A percentile compares a stretch with the other conserved stretches of the same genome.
Conservation (phyloP, 1,139 yeast species). For the Pichia terricola region DNA sequence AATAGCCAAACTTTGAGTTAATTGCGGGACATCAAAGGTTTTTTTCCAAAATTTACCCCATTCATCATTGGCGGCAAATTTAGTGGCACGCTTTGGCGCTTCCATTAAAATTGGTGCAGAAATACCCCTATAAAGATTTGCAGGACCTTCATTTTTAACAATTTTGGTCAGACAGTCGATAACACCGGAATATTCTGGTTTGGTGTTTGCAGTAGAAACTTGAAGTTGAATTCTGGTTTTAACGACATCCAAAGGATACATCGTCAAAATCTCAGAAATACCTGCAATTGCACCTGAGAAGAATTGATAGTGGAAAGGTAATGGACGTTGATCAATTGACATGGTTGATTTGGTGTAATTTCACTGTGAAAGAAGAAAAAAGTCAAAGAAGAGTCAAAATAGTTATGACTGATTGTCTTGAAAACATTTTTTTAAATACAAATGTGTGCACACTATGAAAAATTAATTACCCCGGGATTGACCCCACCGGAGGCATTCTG, state of each 20-base stretch:
- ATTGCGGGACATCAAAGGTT: constrained; percentile 56
- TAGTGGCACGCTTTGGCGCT: constrained; percentile 98
- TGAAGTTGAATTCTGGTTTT: constrained; percentile 94
- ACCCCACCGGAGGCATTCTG: no score
- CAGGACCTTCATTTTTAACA: constrained; percentile 73
- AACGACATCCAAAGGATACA: constrained; percentile 97
- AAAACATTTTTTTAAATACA: no score
- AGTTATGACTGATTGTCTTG: no score
- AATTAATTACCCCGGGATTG: no score
- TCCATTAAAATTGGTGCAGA: constrained; percentile 96
- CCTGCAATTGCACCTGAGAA: constrained; percentile 96
- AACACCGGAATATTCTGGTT: constrained; percentile 61
- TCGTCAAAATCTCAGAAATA: constrained; percentile 89
- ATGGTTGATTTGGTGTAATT: background rate
- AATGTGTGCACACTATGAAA: no score
- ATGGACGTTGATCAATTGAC: constrained; percentile 23
- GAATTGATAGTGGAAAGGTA: constrained; percentile 88
- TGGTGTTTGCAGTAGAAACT: constrained; percentile 49
- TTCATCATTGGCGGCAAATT: constrained; percentile 96
- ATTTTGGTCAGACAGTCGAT: constrained; percentile 77
- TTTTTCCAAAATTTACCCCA: constrained; percentile 83
- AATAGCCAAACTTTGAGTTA: constrained; percentile 78
- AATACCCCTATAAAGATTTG: constrained; percentile 84
- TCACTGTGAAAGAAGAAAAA: no score
- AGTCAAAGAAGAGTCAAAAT: no score